Conservation (phyloP, 2,329 filamentous ascomycete species). For the Pestalotiopsis sp. region DNA sequence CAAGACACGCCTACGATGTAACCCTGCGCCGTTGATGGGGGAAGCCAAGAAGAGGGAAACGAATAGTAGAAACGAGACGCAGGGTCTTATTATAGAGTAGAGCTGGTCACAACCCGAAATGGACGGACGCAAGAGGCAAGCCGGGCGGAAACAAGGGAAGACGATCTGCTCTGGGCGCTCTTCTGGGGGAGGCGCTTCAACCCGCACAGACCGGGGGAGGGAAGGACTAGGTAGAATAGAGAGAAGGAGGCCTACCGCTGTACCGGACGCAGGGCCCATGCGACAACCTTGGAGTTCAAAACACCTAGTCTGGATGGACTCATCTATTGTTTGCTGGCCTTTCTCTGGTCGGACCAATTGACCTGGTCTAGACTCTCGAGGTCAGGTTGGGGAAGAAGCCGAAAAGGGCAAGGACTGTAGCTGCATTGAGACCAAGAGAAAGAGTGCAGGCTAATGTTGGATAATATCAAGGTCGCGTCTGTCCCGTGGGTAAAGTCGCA, state of each 20-base stretch:
- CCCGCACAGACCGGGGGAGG: background rate
- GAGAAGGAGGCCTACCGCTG: background rate
- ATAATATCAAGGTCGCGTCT: conserved; percentile 5
- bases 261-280: background rate
- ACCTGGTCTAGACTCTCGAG: background rate
- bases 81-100: background rate
- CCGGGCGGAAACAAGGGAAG: background rate
- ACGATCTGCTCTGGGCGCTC: background rate
- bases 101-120: background rate
- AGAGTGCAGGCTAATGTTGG: conserved; percentile 7
- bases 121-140: background rate
- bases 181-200: background rate
- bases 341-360: background rate
- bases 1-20: background rate
- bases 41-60: background rate
- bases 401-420: background rate
- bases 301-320: background rate
- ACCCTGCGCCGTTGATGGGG: background rate
- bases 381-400: background rate
- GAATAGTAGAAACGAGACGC: background rate
- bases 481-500: conserved; percentile 9
- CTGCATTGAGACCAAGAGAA: background rate
- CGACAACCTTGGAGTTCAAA: conserved; percentile 1
- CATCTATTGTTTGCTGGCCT: background rate
- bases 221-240: background rate